Evolutionary conservation across 352 stramenopile genomes (phyloP).

Genomic region (Peronospora belbahrii): DNA sequence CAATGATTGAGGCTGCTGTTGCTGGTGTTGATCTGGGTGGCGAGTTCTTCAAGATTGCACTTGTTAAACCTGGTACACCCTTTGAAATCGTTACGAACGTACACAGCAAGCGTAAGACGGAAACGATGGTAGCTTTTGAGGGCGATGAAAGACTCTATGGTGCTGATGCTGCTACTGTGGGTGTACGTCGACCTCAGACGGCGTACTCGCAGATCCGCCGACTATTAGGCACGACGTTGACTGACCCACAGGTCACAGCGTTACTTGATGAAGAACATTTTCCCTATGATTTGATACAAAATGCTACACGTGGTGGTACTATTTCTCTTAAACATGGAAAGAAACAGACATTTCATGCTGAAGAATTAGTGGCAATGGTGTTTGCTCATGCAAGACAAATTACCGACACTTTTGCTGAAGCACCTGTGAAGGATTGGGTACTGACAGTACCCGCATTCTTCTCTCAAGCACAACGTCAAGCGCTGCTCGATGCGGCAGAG

Average conservation of each 20-base stretch:
- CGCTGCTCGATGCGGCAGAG: slow-evolving; percentile 91
- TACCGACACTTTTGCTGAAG: slow-evolving; percentile 61
- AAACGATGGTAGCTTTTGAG: slow-evolving; percentile 90
- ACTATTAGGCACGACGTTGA: slow-evolving; percentile 80
- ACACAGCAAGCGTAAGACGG: slow-evolving; percentile 97
- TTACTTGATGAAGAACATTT: slow-evolving; percentile 70
- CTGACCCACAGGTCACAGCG: slow-evolving; percentile 58
- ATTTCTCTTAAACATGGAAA: slow-evolving; percentile 47
- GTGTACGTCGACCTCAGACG: slow-evolving; percentile 88
- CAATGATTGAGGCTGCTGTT: slow-evolving; percentile 41
- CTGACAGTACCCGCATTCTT: slow-evolving; percentile 95
- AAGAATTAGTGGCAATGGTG: slow-evolving; percentile 96
- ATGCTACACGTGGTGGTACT: slow-evolving; percentile 66
- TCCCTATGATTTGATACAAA: slow-evolving; percentile 76
- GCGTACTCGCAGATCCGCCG: slow-evolving; percentile 87
- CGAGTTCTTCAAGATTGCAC: slow-evolving; percentile 83
- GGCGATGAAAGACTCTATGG: slow-evolving; percentile 92
- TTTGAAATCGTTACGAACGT: slow-evolving; percentile 98
- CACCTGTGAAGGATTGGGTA: slow-evolving; percentile 88
- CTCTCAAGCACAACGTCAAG: slow-evolving; percentile 91
- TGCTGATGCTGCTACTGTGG: slow-evolving; percentile 88
- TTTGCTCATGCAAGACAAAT: slow-evolving; percentile 87
- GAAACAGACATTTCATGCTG: slow-evolving; percentile 78
- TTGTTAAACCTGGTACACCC: slow-evolving; percentile 89
- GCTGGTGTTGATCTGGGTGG: slow-evolving; percentile 94